phyloP scores from a whole-genome alignment of 371 early-diverging fungal species.

The Mortierella sp. region DNA sequence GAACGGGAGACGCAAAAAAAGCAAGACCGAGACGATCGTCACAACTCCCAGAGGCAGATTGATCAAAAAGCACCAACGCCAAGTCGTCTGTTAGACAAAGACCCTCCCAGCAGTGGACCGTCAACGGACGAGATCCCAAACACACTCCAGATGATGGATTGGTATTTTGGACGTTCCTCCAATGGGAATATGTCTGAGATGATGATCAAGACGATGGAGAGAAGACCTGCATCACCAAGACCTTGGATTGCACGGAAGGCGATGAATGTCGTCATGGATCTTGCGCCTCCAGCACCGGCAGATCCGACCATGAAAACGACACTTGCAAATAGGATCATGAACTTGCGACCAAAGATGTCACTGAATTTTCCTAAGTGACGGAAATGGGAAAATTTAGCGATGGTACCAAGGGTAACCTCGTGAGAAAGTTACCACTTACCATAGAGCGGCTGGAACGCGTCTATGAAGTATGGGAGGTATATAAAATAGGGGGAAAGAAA shows the following conservation, averaged over 20 bases:
- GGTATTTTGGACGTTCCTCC: slow-evolving; percentile 73
- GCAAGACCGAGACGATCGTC: slow-evolving; percentile 57
- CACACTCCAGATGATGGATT: slow-evolving; percentile 67
- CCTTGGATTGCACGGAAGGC: slow-evolving; percentile 71
- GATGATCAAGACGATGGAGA: slow-evolving; percentile 75
- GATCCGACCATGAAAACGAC: slow-evolving; percentile 63
- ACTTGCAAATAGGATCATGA: slow-evolving; percentile 59
- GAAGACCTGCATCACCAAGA: slow-evolving; percentile 81
- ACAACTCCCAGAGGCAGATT: slow-evolving; percentile 66
- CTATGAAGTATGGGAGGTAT: slow-evolving; percentile 1
- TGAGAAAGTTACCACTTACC: slow-evolving; percentile 13
- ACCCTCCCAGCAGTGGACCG: slow-evolving; percentile 67
- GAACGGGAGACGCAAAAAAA: slow-evolving; percentile 63
- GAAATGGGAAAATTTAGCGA: neutral
- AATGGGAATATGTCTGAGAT: slow-evolving; percentile 80
- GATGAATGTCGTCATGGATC: slow-evolving; percentile 73
- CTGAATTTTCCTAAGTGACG: slow-evolving; percentile 56
- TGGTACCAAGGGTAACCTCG: neutral
- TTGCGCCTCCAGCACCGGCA: slow-evolving; percentile 66
- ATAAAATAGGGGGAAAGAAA: slow-evolving; percentile 4
- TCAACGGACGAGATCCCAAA: slow-evolving; percentile 72
- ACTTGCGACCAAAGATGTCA: slow-evolving; percentile 75
- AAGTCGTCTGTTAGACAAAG: slow-evolving; percentile 58
- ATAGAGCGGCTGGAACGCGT: slow-evolving; percentile 67
- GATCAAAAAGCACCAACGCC: slow-evolving; percentile 70